These are phyloP conservation scores for Boletellus ananiceps DNA, from an alignment of 768 basidiomycete genomes.

Conservation along the genomic window DNA sequence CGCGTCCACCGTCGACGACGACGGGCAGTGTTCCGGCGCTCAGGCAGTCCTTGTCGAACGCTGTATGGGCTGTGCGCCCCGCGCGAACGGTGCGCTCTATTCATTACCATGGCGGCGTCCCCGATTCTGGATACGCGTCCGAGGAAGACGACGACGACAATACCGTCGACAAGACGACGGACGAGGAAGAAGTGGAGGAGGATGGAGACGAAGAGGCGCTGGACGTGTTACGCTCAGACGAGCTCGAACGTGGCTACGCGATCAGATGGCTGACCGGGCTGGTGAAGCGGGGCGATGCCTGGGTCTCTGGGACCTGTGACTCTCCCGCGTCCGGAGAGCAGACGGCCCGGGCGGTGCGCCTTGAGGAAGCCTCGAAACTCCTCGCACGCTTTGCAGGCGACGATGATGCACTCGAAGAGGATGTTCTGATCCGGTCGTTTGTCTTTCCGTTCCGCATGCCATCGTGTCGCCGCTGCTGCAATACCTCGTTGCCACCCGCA, in stretches of 20 bases:
- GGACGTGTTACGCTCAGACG: conserved; percentile 54
- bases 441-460: conserved; percentile 36
- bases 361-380: conserved; percentile 58
- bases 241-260: conserved; percentile 62
- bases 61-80: conserved; percentile 24
- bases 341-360: conserved; percentile 36
- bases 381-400: conserved; percentile 48
- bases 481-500: neutral
- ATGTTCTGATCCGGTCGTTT: conserved; percentile 47
- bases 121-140: conserved; percentile 78
- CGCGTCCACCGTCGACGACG: conserved; percentile 19
- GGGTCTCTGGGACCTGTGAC: conserved; percentile 30
- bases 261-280: conserved; percentile 74
- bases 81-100: conserved; percentile 20
- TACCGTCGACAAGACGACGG: conserved; percentile 20
- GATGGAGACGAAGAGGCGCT: conserved; percentile 22
- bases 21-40: conserved; percentile 13
- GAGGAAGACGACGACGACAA: conserved; percentile 59
- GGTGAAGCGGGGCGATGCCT: conserved; percentile 53
- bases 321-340: conserved; percentile 33
- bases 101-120: conserved; percentile 40
- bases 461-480: neutral
- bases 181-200: neutral
- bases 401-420: conserved; percentile 38
- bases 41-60: conserved; percentile 12